These are phyloP conservation scores for Plantago elongata DNA, from an alignment of 257 asterid genomes.

Conservation along the genomic window DNA sequence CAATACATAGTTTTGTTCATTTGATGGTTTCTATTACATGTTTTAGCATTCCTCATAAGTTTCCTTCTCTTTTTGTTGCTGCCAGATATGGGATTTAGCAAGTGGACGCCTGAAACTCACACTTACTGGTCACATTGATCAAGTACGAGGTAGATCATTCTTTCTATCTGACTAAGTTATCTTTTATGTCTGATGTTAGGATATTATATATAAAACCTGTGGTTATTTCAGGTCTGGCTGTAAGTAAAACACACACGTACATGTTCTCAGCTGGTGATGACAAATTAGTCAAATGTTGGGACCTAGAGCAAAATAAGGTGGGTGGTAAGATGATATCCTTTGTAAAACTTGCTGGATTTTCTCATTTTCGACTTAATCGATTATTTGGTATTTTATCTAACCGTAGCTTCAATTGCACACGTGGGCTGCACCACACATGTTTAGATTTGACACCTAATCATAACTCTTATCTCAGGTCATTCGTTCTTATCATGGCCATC, in stretches of 20 bases:
- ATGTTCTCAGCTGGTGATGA: constrained; percentile 99
- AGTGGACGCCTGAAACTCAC: constrained; percentile 80
- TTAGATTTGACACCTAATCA: no score
- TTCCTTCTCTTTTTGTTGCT: constrained; percentile 9
- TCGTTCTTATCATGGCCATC: constrained; percentile 97
- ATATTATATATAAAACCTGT: neutral
- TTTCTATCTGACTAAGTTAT: constrained; percentile 6
- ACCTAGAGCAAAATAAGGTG: constrained; percentile 97
- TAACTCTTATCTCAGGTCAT: constrained; percentile 47
- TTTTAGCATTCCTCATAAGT: constrained; percentile 1
- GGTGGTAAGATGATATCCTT: constrained; percentile 12
- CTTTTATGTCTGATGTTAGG: constrained; percentile 2
- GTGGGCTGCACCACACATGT: no score
- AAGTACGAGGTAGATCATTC: constrained; percentile 66
- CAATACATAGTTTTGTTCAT: no score
- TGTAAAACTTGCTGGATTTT: neutral
- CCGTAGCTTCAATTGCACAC: no score
- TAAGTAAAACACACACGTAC: constrained; percentile 81
- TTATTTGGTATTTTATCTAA: no score
- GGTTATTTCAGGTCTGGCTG: constrained; percentile 70
- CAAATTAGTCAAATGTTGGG: constrained; percentile 98
- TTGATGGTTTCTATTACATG: constrained; percentile 5
- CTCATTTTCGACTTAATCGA: neutral
- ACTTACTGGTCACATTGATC: constrained; percentile 88
- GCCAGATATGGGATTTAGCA: constrained; percentile 90